Evolutionary conservation across 2,329 filamentous ascomycete genomes (phyloP).

Genomic region (Furcasterigmium sp.): DNA sequence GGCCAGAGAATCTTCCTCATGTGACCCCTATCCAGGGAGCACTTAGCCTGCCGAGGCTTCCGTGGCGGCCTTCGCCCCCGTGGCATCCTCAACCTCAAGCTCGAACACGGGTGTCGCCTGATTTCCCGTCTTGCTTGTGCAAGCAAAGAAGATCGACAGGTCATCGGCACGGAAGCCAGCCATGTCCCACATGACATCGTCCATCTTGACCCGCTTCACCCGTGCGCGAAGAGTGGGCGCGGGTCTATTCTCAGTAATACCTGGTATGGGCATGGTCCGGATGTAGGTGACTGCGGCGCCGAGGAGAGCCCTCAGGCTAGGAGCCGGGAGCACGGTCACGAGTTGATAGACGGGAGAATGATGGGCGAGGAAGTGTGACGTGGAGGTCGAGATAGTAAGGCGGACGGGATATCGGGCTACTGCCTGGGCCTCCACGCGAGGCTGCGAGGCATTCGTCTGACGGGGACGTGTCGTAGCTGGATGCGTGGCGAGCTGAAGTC

Average conservation of each 20-base stretch:
- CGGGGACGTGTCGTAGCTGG: too few species aligned
- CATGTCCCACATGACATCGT: slow-evolving; percentile 21
- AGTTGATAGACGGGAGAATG: not conserved
- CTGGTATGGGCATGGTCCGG: not conserved
- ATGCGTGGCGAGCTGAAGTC: too few species aligned
- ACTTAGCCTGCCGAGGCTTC: too few species aligned
- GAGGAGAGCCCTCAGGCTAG: slow-evolving; percentile 8
- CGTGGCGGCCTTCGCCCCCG: not conserved
- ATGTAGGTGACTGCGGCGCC: slow-evolving; percentile 5
- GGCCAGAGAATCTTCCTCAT: too few species aligned
- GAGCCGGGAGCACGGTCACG: not conserved
- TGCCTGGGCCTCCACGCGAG: not conserved
- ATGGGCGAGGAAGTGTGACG: not conserved
- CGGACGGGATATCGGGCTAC: not conserved
- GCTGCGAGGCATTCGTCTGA: too few species aligned
- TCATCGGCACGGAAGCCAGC: slow-evolving; percentile 21
- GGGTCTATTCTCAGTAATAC: not conserved
- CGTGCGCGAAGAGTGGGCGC: slow-evolving; percentile 12
- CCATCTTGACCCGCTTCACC: slow-evolving; percentile 16
- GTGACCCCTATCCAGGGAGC: too few species aligned
- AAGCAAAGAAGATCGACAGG: slow-evolving; percentile 18
- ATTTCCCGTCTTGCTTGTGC: not conserved
- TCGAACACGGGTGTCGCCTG: slow-evolving; percentile 19
- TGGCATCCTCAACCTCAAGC: slow-evolving; percentile 16
- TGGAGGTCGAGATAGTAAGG: not conserved